These are phyloP conservation scores for Carpinus viminea DNA, from an alignment of 306 rosid genomes.

Conservation along the genomic window DNA sequence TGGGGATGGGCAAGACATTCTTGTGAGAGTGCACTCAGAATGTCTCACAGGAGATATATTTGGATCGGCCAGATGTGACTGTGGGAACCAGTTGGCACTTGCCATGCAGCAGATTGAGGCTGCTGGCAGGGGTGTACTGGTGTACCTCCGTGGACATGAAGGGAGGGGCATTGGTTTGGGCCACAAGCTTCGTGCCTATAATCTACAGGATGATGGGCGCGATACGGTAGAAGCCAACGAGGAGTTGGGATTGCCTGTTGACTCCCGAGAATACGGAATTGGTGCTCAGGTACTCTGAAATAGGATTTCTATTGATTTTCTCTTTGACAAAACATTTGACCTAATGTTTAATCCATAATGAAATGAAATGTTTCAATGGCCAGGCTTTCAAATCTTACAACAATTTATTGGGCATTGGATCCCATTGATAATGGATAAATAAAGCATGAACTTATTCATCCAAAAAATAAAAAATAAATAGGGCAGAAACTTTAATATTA, in stretches of 20 bases:
- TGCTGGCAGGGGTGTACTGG: conserved; percentile 87
- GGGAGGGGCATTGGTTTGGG: conserved; percentile 98
- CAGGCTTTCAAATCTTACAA: not conserved
- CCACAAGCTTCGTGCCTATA: conserved; percentile 93
- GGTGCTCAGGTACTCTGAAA: conserved; percentile 79
- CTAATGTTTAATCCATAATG: not conserved
- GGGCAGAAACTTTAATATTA: too few relatives aligned
- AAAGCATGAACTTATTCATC: too few relatives aligned
- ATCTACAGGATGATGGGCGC: conserved; percentile 77
- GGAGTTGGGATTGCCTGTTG: conserved; percentile 91
- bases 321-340: conserved; percentile 4
- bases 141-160: conserved; percentile 93
- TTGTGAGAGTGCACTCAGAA: conserved; percentile 96
- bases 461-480: too few relatives aligned
- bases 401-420: not conserved
- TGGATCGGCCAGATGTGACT: conserved; percentile 95
- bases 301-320: not conserved
- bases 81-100: conserved; percentile 87
- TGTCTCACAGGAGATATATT: conserved; percentile 98
- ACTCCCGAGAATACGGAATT: conserved; percentile 93
- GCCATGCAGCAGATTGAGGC: conserved; percentile 96
- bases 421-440: too few relatives aligned
- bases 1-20: conserved; percentile 82
- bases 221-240: conserved; percentile 96
- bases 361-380: not conserved